Base-by-base conservation (phyloP, 1,139 yeast genomes). In the Hyphopichia pseudoburtonii region DNA sequence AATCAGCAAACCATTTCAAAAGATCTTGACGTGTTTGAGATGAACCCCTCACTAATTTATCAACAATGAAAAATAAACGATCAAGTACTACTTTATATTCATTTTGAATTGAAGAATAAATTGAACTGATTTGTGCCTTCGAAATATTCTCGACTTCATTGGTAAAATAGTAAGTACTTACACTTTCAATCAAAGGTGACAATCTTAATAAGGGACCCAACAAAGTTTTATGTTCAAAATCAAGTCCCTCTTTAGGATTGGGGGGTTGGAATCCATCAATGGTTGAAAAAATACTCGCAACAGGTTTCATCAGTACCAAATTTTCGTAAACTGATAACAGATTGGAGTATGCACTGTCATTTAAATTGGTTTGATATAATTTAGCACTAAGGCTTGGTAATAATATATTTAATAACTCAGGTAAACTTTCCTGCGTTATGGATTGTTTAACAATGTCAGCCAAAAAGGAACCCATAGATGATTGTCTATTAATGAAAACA, bases 41-140 rank as follows among this genome's bases (percentile, higher is more conserved):
- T 2, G 89, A 81, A 0, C 90, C 86, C 44, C 97, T 74, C n/a
- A 92, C 76, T 35, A 92, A 74, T 50, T 78, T 81, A 54, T 89
- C 86, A 37, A 82, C 62, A 25, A 92, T 78, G 47, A 66, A 74
- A 55, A 86, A 88, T 31, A 89, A 64, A 38, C 86, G 67, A 41
- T 79, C 81, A 24, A 78, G 44, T 0, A 80, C 57, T 3, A 77
- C 74, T 38, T 70, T 73, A 51, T 76, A 82, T 49, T 84, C 88
- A 15, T 75, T 64, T 50, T 78, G 84, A 23, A 81, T 56, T 0
- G 87, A 73, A 38, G 75, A 79, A 47, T 74, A 76, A 12, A 76
- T 68, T 24, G 73, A 60, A 15, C 63, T 63, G 6, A 78, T 56
- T 46, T 76, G 78, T 14, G 62, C 45, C 26, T 66, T 69, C 7